phyloP scores from a whole-genome alignment of 2,329 filamentous ascomycete genomes.

The Hymenoscyphus albidus region DNA sequence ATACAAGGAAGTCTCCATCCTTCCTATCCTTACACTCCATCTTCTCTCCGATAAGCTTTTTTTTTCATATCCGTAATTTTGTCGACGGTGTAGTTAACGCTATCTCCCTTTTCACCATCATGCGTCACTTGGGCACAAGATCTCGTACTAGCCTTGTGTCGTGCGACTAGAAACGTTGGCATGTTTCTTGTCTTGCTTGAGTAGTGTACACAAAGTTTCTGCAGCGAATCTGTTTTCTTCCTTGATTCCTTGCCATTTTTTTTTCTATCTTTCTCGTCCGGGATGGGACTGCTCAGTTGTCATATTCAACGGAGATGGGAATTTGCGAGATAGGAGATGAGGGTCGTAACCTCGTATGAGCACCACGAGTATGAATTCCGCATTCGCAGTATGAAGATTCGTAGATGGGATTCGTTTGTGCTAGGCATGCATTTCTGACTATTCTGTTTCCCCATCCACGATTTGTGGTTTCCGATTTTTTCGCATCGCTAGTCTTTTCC shows the following conservation, averaged over 20 bases:
- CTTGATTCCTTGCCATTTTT: background rate
- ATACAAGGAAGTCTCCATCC: background rate
- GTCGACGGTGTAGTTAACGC: background rate
- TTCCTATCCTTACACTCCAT: background rate
- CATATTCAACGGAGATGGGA: background rate
- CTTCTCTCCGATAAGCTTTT: background rate
- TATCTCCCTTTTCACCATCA: background rate
- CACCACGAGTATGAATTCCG: background rate
- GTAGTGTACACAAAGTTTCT: background rate
- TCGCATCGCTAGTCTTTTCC: background rate
- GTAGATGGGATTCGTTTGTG: background rate
- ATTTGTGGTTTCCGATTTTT: too few species aligned
- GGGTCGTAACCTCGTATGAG: background rate
- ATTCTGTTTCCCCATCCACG: background rate
- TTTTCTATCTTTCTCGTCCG: too few species aligned
- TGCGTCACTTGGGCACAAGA: background rate
- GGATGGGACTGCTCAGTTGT: background rate
- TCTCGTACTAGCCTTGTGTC: background rate
- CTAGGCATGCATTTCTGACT: background rate
- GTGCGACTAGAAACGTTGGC: constrained; percentile 1
- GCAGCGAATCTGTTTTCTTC: background rate
- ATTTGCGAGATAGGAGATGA: background rate
- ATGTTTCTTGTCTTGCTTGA: background rate
- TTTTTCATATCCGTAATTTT: background rate
- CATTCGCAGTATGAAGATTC: background rate